Evolutionary conservation across 768 basidiomycete species (phyloP), one percentile per base, ranked within the genome.

Genomic region (Lentinula aciculospora): DNA sequence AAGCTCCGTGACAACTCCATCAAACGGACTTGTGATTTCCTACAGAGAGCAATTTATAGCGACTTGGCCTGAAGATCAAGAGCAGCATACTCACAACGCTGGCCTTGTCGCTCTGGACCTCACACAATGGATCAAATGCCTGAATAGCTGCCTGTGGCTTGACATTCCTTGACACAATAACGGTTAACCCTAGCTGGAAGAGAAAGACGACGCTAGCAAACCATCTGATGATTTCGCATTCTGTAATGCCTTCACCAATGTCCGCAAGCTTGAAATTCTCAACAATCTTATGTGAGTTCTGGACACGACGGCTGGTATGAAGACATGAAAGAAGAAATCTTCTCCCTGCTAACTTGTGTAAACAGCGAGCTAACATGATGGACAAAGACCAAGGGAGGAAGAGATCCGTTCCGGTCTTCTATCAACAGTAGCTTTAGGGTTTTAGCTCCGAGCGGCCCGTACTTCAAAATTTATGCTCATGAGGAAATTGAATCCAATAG

Each of bases 201-300:
- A 47, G 42, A 21, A 32, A 56, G 42, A 19, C 34, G 29, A 47
- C 39, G 34, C n/a, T 32, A n/a, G 77, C 83, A 60, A 60, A 89
- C 92, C 92, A 94, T 69, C 85, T 86, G 47, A 95, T 84, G 62
- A 94, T 81, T 71, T 95, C 91, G 66, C 89, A 91, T 69, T 94
- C 92, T 23, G 91, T 92, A 62, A 94, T 93, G 4, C 92, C 92
- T 70, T 94, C 92, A 3, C 93, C 92, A 65, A 94, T 91, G 67
- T 92, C 89, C 1, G 89, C 89, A 37, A 92, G 81, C 58, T 84
- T 89, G 76, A 91, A 91, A 8, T 76, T 81, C 57, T 87, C 76
- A 23, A 76, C 59, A 10, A 74, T 69, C 57, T 76, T 79, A 32
- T 62, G 28, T 12, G 49, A 42, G 12, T 44, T 49, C 8, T 44